Evolutionary conservation across 345 rosid genomes (phyloP).

Genomic region (Salix purpurea): DNA sequence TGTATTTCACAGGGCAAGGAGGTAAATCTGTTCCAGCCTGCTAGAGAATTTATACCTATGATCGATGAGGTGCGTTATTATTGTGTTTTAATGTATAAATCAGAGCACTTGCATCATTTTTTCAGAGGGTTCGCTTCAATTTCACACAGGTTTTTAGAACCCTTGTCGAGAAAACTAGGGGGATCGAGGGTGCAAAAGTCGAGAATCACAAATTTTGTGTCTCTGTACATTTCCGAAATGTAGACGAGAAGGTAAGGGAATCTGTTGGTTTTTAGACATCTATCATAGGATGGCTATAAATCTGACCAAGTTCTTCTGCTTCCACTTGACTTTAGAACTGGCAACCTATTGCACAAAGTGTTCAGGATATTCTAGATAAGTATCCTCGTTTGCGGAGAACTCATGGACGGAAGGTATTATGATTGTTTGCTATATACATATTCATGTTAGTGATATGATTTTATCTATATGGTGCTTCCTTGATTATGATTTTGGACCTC

Average conservation of each 20-base stretch:
- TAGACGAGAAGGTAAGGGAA: constrained; percentile 69
- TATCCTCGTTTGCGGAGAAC: constrained; percentile 74
- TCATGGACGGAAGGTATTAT: constrained; percentile 60
- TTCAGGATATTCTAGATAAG: constrained; percentile 73
- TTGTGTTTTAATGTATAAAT: neutral
- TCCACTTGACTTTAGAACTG: constrained; percentile 48
- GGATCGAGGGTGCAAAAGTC: constrained; percentile 71
- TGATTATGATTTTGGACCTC: neutral
- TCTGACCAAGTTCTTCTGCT: neutral
- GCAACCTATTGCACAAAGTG: constrained; percentile 73
- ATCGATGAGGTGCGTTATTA: constrained; percentile 56
- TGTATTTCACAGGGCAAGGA: constrained; percentile 56
- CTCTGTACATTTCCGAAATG: constrained; percentile 97
- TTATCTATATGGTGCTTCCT: neutral
- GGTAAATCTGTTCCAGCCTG: constrained; percentile 84
- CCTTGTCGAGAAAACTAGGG: constrained; percentile 70
- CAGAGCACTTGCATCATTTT: neutral
- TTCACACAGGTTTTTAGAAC: constrained; percentile 62
- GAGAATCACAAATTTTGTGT: constrained; percentile 95
- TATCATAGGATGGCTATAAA: neutral
- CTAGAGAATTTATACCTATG: constrained; percentile 71
- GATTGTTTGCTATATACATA: neutral
- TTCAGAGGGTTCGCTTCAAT: neutral
- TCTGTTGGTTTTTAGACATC: neutral
- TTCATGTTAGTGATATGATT: neutral